These are phyloP conservation scores for Brettanomyces naardenensis DNA, from an alignment of 805 yeast species.

Conservation along the genomic window DNA sequence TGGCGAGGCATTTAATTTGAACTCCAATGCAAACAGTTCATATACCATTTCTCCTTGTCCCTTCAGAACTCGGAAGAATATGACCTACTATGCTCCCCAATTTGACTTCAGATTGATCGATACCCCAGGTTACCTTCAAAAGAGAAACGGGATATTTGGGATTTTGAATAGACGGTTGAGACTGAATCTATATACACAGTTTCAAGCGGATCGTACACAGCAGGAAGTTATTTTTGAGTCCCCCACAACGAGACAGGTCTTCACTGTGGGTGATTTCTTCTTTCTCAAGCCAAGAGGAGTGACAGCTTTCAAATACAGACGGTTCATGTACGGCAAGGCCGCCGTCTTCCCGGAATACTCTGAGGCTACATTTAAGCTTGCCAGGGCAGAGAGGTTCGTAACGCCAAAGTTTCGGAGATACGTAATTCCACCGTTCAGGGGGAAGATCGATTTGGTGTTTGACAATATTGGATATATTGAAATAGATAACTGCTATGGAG, in stretches of 20 bases:
- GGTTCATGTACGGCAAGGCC: conserved; percentile 3
- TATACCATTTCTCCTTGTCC: conserved; percentile 11
- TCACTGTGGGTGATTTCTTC: conserved; percentile 2
- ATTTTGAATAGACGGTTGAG: conserved; percentile 6
- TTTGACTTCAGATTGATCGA: conserved; percentile 16
- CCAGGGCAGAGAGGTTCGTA: background rate
- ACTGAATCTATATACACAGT: conserved; percentile 1
- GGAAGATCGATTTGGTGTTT: conserved; percentile 3
- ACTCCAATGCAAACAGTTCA: background rate
- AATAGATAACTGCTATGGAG: background rate
- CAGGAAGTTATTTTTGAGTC: background rate
- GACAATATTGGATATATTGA: conserved; percentile 3
- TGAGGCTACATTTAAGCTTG: background rate
- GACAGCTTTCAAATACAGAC: background rate
- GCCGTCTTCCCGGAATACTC: background rate
- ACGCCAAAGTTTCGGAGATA: background rate
- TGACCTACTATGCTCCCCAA: conserved; percentile 8
- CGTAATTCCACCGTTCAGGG: conserved; percentile 2
- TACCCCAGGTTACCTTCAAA: conserved; percentile 23
- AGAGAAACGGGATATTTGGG: conserved; percentile 14
- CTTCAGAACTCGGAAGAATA: conserved; percentile 11
- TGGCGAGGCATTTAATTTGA: conserved; percentile 1
- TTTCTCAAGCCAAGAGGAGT: conserved; percentile 3
- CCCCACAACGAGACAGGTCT: background rate
- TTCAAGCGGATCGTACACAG: background rate